Base-by-base conservation (phyloP, 768 basidiomycete genomes). In the Serpula lacrymans region DNA sequence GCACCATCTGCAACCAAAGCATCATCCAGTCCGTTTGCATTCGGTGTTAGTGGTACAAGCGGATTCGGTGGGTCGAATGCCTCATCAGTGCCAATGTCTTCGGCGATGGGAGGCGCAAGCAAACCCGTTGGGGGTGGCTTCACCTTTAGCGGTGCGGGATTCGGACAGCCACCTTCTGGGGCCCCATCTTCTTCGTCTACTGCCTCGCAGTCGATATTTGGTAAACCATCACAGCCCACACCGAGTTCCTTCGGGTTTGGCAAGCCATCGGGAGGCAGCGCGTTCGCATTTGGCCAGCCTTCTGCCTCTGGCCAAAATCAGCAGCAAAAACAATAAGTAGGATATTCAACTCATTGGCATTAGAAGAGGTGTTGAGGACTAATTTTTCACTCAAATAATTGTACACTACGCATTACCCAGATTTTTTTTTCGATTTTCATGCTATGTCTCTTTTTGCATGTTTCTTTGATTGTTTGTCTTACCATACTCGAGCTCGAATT, bases 241-340 rank as follows among this genome's bases (percentile, higher is more conserved):
- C 46, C 61, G 2, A 59, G 53, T 43, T 48, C 60, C 8, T 62
- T 68, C 47, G 63, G 62, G 21, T 68, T 69, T 45, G 59, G 60
- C 2, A 28, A 31, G 34, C 17, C 32, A n/a, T 13, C 54, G 11
- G 37, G 45, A 29, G 42, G 36, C 38, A 23, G 14, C 8, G 16
- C 42, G 35, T 52, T 41, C 17, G 14, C 26, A 11, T 45, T 54
- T 37, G 47, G 48, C 27, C 40, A 50, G 38, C 17, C 41, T 24
- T 32, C 47, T 22, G 34, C 54, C 20, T 60, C 63, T 32, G 63
- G 53, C 21, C 59, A 60, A 46, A 60, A 60, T 43, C 57, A 59
- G 48, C 60, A 65, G 42, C 62, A 68, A 29, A 11, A 9, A 9
- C 10, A 34, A 18, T 9, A 34, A 18, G 20, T 13, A 34, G 9